Conservation (phyloP, 1,284 basidiomycete genomes). For the Cutaneotrichosporon sp. region DNA sequence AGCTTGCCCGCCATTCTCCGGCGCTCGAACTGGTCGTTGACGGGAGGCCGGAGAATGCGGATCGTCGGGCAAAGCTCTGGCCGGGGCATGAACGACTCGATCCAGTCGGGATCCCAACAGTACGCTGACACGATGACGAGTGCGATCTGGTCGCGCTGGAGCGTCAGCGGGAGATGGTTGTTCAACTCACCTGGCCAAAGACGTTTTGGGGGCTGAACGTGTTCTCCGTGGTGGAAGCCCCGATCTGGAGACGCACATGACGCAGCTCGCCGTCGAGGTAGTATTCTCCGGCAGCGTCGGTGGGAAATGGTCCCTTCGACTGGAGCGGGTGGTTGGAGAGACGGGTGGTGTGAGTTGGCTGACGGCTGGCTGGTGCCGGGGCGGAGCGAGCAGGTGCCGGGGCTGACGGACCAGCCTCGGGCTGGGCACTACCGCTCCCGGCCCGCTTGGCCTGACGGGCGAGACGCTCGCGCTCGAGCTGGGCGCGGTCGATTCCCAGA, state of each 20-base stretch:
- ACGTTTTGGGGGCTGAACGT: conserved; percentile 36
- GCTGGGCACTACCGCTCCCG: background rate
- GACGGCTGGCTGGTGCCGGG: too few species aligned
- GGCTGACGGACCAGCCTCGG: background rate
- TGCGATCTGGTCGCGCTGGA: conserved; percentile 39
- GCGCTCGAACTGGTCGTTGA: background rate
- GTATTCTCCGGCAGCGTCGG: conserved; percentile 48
- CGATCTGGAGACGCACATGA: conserved; percentile 36
- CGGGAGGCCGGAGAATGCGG: conserved; percentile 27
- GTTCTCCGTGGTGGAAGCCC: conserved; percentile 20
- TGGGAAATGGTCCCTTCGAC: conserved; percentile 30
- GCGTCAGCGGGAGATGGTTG: too few species aligned
- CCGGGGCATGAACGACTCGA: conserved; percentile 34
- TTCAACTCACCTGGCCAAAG: conserved; percentile 38
- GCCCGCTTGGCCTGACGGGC: conserved; percentile 39
- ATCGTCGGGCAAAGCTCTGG: conserved; percentile 38
- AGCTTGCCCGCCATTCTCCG: conserved; percentile 36
- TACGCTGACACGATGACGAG: conserved; percentile 44
- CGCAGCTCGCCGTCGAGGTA: conserved; percentile 47
- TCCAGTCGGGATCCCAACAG: conserved; percentile 41
- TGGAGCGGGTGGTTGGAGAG: conserved; percentile 38
- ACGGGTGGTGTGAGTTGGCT: background rate
- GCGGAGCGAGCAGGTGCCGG: background rate
- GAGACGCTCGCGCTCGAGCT: conserved; percentile 46
- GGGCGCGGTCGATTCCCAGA: conserved; percentile 41